Percentiles rank a stretch among this genome's conserved stretches.
Evolutionary conservation across 257 asterid species (phyloP).

Genomic region (Fraxinus anomala): DNA sequence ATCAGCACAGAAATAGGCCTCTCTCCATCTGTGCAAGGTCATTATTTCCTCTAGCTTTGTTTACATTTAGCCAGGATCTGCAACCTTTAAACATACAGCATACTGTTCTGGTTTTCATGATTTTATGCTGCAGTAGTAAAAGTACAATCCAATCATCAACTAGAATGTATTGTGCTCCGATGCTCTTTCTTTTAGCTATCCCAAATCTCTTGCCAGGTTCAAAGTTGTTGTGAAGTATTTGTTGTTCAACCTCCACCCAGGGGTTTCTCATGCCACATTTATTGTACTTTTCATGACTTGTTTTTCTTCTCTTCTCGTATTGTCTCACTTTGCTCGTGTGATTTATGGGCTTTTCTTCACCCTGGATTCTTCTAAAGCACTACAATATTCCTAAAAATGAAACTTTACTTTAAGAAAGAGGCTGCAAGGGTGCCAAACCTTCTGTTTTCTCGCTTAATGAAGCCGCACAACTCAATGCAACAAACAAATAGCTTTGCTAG

Average conservation of each 20-base stretch:
- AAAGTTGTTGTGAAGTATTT: background rate
- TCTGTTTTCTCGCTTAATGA: background rate
- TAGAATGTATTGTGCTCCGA: background rate
- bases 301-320: background rate
- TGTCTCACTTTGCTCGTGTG: background rate
- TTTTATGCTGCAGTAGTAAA: background rate
- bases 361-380: background rate
- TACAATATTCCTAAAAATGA: background rate
- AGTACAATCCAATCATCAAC: background rate
- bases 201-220: background rate
- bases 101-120: background rate
- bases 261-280: background rate
- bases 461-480: background rate
- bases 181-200: background rate
- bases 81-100: background rate
- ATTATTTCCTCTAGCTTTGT: background rate
- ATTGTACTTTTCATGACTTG: background rate
- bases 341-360: background rate
- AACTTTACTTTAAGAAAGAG: background rate
- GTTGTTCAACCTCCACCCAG: background rate
- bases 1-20: background rate
- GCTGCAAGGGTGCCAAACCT: background rate
- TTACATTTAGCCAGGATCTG: background rate
- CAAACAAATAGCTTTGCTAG: background rate
- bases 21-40: background rate